A percentile compares a stretch with the other conserved stretches of the same genome.
Conservation (phyloP, 805 yeast genomes). For the Sugiyamaella smithiae region DNA sequence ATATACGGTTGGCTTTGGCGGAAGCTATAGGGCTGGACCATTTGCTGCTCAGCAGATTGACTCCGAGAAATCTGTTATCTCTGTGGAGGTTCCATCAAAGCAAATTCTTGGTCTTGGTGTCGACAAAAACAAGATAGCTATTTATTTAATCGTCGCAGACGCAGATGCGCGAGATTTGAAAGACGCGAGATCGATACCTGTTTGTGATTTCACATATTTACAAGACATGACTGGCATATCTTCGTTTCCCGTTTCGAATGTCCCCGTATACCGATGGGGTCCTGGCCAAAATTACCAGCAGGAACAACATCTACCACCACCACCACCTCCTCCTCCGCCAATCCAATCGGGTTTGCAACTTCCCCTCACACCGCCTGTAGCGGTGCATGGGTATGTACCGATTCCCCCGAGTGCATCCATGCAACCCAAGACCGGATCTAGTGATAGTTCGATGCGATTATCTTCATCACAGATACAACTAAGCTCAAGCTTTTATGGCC, state of each 20-base stretch:
- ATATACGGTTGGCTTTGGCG: constrained; percentile 15
- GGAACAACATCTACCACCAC: constrained; percentile 8
- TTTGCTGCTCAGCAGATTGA: constrained; percentile 38
- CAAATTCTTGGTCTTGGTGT: constrained; percentile 6
- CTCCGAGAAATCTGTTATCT: constrained; percentile 14
- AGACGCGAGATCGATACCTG: constrained; percentile 14
- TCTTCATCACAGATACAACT: too few species aligned
- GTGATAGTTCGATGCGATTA: too few species aligned
- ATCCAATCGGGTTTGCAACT: too few species aligned
- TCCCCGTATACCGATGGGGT: too few species aligned
- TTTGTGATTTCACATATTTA: constrained; percentile 19
- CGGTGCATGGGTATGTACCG: too few species aligned
- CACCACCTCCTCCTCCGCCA: background rate
- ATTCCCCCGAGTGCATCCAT: too few species aligned
- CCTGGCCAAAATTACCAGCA: constrained; percentile 11
- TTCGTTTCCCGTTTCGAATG: too few species aligned
- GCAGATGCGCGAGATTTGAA: constrained; percentile 2
- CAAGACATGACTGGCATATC: background rate
- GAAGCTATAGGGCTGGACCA: constrained; percentile 7
- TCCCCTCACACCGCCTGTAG: too few species aligned
- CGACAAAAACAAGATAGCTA: constrained; percentile 8
- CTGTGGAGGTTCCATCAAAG: constrained; percentile 17
- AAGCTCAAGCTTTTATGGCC: too few species aligned
- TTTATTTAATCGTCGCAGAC: constrained; percentile 15
- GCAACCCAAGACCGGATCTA: too few species aligned